phyloP scores from a whole-genome alignment of 148 eudicot genomes.

The Oxyria digyna region DNA sequence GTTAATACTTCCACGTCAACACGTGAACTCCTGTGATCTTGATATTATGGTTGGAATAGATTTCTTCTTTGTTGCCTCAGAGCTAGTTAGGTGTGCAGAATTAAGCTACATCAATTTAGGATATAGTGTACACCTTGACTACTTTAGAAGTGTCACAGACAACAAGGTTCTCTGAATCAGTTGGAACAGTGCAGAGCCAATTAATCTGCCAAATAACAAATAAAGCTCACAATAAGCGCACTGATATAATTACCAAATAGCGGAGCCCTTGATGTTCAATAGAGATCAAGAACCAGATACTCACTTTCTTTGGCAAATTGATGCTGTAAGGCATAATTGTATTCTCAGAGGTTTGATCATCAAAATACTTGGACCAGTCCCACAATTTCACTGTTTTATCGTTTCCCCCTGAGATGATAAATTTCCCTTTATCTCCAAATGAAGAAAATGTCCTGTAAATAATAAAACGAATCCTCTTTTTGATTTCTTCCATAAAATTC shows the following conservation, averaged over 20 bases:
- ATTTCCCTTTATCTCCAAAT: slow-evolving; percentile 90
- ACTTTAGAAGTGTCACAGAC: slow-evolving; percentile 90
- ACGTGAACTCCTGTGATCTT: background rate
- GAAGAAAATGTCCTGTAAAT: slow-evolving; percentile 65
- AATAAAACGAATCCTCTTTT: background rate
- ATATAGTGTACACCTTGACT: slow-evolving; percentile 74
- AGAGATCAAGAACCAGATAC: slow-evolving; percentile 9
- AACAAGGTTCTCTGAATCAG: slow-evolving; percentile 82
- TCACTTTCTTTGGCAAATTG: slow-evolving; percentile 59
- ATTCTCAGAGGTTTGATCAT: slow-evolving; percentile 25
- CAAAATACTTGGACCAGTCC: slow-evolving; percentile 57
- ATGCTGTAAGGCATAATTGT: slow-evolving; percentile 34
- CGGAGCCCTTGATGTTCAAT: background rate
- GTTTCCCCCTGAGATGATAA: slow-evolving; percentile 80
- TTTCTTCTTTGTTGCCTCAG: background rate
- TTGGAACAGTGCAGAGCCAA: slow-evolving; percentile 90
- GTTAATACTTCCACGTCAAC: background rate
- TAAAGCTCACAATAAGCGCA: background rate
- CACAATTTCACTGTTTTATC: slow-evolving; percentile 84
- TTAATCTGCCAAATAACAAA: slow-evolving; percentile 49
- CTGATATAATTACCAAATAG: background rate
- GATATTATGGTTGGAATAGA: background rate
- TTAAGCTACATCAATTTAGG: slow-evolving; percentile 19
- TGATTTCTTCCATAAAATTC: too few relatives aligned
- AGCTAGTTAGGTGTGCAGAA: background rate